Conservation (phyloP, 148 eudicot species). For the Nyssa sinensis region DNA sequence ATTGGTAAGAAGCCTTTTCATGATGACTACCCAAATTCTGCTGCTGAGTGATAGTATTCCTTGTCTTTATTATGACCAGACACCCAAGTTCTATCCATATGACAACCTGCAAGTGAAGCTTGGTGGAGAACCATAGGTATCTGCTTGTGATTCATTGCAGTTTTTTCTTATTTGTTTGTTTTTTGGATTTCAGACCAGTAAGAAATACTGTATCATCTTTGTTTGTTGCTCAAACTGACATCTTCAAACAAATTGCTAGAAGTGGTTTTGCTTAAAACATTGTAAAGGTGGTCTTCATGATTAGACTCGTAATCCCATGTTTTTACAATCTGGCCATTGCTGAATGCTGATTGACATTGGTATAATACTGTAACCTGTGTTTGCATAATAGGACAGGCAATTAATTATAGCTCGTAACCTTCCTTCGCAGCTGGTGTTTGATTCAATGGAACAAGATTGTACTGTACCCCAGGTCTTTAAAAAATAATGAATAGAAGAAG, state of each 20-base stretch:
- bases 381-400: background rate
- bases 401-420: background rate
- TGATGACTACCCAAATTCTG: background rate
- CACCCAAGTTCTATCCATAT: constrained; percentile 78
- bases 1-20: background rate
- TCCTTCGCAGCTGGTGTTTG: too few relatives aligned
- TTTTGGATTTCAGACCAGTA: background rate
- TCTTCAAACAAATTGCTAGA: background rate
- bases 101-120: constrained; percentile 85
- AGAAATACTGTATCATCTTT: constrained; percentile 4
- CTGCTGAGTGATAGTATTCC: background rate
- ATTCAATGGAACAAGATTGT: too few relatives aligned
- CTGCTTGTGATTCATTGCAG: background rate
- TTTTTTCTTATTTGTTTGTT: background rate
- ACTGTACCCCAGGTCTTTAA: too few relatives aligned
- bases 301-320: background rate
- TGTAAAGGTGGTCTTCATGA: background rate
- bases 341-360: background rate
- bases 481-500: too few relatives aligned
- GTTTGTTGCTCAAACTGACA: background rate
- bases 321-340: background rate
- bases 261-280: background rate
- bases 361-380: background rate
- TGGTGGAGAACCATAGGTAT: constrained; percentile 64
- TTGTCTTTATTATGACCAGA: constrained; percentile 26